Evolutionary conservation across 257 asterid genomes (phyloP).

Genomic region (Nicotiana attenuata): DNA sequence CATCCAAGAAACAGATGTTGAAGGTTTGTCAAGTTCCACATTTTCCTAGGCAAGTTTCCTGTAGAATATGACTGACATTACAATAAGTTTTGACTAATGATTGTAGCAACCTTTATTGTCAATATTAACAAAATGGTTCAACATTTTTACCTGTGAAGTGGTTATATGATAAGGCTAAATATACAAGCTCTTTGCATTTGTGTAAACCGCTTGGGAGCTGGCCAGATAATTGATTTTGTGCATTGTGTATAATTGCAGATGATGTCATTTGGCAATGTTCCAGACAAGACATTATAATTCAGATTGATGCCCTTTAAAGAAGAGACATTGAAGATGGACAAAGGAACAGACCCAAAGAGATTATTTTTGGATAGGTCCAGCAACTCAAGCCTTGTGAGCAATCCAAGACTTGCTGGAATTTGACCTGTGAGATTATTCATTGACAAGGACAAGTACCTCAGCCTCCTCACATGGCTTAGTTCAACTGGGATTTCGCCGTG

Average conservation of each 20-base stretch:
- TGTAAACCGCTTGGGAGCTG: conserved; percentile 8
- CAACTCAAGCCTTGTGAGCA: conserved; percentile 7
- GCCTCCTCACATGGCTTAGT: background rate
- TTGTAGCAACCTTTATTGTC: background rate
- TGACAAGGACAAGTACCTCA: background rate
- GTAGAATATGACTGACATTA: no score
- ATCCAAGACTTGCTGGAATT: conserved; percentile 10
- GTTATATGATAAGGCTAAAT: conserved; percentile 1
- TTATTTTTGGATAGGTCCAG: background rate
- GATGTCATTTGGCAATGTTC: background rate
- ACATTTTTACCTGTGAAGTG: conserved; percentile 5
- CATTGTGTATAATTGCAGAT: background rate
- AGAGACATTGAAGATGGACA: conserved; percentile 11
- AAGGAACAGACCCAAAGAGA: conserved; percentile 2
- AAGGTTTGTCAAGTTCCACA: no score
- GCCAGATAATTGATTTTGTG: conserved; percentile 12
- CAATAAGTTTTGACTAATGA: no score
- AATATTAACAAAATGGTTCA: background rate
- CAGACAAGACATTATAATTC: background rate
- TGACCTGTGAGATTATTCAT: conserved; percentile 1
- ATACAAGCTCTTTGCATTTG: conserved; percentile 10
- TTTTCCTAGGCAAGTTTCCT: no score
- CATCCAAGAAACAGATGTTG: no score
- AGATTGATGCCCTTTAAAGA: background rate
- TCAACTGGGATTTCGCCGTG: conserved; percentile 11